phyloP scores from a whole-genome alignment of 2,329 filamentous ascomycete genomes.

The Waltergamsia citrina region DNA sequence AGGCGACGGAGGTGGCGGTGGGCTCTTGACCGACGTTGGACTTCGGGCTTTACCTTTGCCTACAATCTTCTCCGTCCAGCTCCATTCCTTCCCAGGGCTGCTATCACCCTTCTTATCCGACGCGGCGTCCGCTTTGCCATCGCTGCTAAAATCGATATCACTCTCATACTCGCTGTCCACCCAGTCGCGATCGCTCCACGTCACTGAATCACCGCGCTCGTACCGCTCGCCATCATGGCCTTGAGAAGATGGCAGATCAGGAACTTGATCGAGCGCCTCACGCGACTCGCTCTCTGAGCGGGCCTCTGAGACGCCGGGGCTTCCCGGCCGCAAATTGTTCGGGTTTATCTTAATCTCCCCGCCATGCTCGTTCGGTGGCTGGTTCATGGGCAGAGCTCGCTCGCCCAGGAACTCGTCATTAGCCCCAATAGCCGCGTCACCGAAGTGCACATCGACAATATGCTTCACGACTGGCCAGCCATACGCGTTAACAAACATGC shows the following conservation, averaged over 20 bases:
- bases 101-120: slow-evolving; percentile 12
- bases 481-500: slow-evolving; percentile 95
- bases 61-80: slow-evolving; percentile 46
- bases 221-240: no score
- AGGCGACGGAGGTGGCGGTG: no score
- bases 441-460: slow-evolving; percentile 89
- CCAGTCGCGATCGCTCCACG: slow-evolving; percentile 60
- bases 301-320: not conserved
- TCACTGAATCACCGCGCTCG: slow-evolving; percentile 40
- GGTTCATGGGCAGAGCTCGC: slow-evolving; percentile 51
- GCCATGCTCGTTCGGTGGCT: slow-evolving; percentile 52
- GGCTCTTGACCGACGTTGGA: not conserved
- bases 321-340: slow-evolving; percentile 8
- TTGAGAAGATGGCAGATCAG: slow-evolving; percentile 26
- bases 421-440: slow-evolving; percentile 57
- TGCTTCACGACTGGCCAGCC: slow-evolving; percentile 97
- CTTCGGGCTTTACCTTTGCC: slow-evolving; percentile 26
- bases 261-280: slow-evolving; percentile 33
- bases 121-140: slow-evolving; percentile 7
- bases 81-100: slow-evolving; percentile 26
- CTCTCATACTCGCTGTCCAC: slow-evolving; percentile 41
- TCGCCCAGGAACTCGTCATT: slow-evolving; percentile 59
- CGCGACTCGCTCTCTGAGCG: slow-evolving; percentile 18
- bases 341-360: slow-evolving; percentile 44
- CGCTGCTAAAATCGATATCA: slow-evolving; percentile 19